phyloP scores from a whole-genome alignment of 1,139 yeast species.

The Suhomyces anneliseae region DNA sequence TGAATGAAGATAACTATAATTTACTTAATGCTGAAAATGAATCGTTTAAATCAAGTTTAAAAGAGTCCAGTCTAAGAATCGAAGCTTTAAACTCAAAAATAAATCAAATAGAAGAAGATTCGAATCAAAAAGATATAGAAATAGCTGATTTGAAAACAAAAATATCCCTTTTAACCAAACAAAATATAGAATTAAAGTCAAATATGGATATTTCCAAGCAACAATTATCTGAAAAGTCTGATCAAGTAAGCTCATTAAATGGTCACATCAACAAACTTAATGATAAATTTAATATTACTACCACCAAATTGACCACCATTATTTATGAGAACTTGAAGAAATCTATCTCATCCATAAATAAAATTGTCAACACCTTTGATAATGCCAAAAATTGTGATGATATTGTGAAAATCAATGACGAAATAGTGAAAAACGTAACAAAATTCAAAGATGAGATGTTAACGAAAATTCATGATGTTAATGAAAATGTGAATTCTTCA shows the following conservation, averaged over 20 bases:
- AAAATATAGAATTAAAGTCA: not conserved
- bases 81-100: constrained; percentile 7
- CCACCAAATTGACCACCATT: constrained; percentile 14
- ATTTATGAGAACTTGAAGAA: constrained; percentile 15
- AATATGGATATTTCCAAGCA: not conserved
- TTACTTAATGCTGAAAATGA: constrained; percentile 41
- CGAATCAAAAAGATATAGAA: constrained; percentile 1
- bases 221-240: constrained; percentile 8
- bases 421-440: constrained; percentile 5
- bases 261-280: constrained; percentile 13
- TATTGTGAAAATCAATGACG: constrained; percentile 6
- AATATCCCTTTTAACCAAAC: not conserved
- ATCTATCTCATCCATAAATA: constrained; percentile 12
- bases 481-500: constrained; percentile 12
- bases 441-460: constrained; percentile 10
- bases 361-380: constrained; percentile 7
- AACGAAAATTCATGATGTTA: constrained; percentile 9
- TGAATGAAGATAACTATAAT: constrained; percentile 59
- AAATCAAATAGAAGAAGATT: constrained; percentile 2
- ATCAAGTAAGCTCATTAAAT: constrained; percentile 10
- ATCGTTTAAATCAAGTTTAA: constrained; percentile 25
- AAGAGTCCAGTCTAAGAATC: constrained; percentile 17
- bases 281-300: constrained; percentile 14
- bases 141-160: not conserved
- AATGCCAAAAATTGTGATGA: constrained; percentile 9